phyloP scores from a whole-genome alignment of 768 basidiomycete genomes.

The Boletus subparvulus region DNA sequence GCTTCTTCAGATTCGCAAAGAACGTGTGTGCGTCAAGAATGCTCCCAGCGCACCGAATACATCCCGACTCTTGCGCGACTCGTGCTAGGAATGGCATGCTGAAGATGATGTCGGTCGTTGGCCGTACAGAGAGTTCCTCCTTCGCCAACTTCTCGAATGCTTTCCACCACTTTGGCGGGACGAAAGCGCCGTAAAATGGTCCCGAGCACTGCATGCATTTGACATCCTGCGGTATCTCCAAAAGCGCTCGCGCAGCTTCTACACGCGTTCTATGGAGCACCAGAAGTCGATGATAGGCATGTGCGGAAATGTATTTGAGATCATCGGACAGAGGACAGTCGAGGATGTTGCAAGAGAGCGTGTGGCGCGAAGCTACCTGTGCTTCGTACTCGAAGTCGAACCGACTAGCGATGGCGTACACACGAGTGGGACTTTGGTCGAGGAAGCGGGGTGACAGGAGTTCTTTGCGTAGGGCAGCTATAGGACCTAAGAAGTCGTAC shows the following conservation, averaged over 20 bases:
- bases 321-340: conserved; percentile 61
- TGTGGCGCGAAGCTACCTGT: conserved; percentile 56
- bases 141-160: conserved; percentile 57
- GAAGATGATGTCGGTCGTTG: conserved; percentile 61
- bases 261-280: conserved; percentile 57
- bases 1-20: conserved; percentile 51
- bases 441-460: conserved; percentile 54
- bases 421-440: conserved; percentile 49
- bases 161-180: conserved; percentile 67
- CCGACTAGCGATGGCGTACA: conserved; percentile 70
- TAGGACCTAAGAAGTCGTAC: conserved; percentile 56
- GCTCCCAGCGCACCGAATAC: conserved; percentile 64
- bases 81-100: conserved; percentile 56
- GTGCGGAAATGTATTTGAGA: conserved; percentile 64
- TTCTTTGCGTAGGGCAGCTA: conserved; percentile 47
- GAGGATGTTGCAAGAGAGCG: conserved; percentile 52
- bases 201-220: conserved; percentile 73
- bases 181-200: conserved; percentile 41
- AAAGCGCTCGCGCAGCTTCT: conserved; percentile 45
- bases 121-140: conserved; percentile 55
- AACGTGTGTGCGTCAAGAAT: conserved; percentile 61
- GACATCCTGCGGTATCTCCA: conserved; percentile 47
- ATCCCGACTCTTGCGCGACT: conserved; percentile 50
- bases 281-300: conserved; percentile 64
- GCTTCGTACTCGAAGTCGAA: conserved; percentile 66